These are phyloP conservation scores for Colletotrichum orchidophilum DNA, from an alignment of 2,329 filamentous ascomycete genomes.

Conservation along the genomic window DNA sequence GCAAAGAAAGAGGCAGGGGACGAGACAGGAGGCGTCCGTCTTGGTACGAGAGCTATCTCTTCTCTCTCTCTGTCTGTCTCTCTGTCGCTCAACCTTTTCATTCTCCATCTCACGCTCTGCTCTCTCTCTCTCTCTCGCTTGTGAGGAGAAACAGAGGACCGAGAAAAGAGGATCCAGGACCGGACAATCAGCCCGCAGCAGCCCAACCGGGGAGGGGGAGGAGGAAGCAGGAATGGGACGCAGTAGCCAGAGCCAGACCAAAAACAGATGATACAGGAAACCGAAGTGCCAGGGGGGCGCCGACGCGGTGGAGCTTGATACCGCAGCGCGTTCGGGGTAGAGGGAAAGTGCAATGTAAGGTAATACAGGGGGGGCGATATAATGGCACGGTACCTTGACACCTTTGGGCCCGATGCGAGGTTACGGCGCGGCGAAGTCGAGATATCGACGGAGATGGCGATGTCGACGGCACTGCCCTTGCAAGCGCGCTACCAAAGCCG, in stretches of 20 bases:
- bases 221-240: not conserved
- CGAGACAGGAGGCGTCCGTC: not conserved
- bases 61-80: not conserved
- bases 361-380: constrained; percentile 30
- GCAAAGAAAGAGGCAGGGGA: not conserved
- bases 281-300: constrained; percentile 20
- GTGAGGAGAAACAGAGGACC: not conserved
- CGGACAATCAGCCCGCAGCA: not conserved
- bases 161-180: not conserved
- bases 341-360: constrained; percentile 30
- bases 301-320: constrained; percentile 25
- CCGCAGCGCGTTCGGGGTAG: constrained; percentile 24
- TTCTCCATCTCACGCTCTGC: not conserved
- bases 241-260: not conserved
- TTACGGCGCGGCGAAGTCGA: constrained; percentile 4
- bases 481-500: constrained; percentile 22
- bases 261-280: constrained; percentile 6
- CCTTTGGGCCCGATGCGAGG: constrained; percentile 19
- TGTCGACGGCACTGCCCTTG: constrained; percentile 28
- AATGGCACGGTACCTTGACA: constrained; percentile 25
- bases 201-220: not conserved
- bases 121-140: not conserved
- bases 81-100: not conserved
- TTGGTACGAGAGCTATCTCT: not conserved
- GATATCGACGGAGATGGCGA: constrained; percentile 17